Base-by-base conservation (phyloP, 805 yeast genomes). In the Saturnispora dispora region DNA sequence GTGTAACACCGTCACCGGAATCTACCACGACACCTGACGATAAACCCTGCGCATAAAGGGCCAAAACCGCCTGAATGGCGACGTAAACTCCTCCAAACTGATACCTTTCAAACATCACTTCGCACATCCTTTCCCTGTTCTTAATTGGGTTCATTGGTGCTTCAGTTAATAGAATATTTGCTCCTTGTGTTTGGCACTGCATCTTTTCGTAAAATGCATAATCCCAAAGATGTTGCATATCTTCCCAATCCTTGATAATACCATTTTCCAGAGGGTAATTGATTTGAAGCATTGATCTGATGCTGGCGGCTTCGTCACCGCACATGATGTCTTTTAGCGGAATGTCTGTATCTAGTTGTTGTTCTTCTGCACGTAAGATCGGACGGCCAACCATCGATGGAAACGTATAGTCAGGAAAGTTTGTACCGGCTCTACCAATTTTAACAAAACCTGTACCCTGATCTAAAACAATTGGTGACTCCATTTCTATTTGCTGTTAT, bases 231-330 rank as follows among this genome's bases (percentile, higher is more conserved):
- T 90, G 90, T 62, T 88, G 96, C 98, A 93, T 93, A 67, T 93
- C 99, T 61, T 90, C 96, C 99, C 99, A 93, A 68, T 90, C 88
- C 64, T 83, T 85, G 66, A 93, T 91, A 61, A 93, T 88, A 63
- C 99, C 99, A 66, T 93, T 93, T 70, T 93, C 99, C 98, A 93
- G 90, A 11, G 99, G 99, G 63, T 93, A 93, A n/a, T 90, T 82
- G 52, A 93, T 81, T 70, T 93, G 96, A 54, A 93, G 76, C 58
- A 90, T 79, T 2, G 96, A 83, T 61, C 99, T 81, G 35, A 87
- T 95, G 27, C 85, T 85, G 57, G 87, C 79, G 46, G 99, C 99
- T 64, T 93, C 98, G 58, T 83, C 85, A 57, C 99, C 99, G 63
- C 96, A 90, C 99, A 93, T 93, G 60, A 93, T 88, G 66, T 93